Evolutionary conservation across 148 eudicot genomes (phyloP).

Genomic region (Limonium bicolor): DNA sequence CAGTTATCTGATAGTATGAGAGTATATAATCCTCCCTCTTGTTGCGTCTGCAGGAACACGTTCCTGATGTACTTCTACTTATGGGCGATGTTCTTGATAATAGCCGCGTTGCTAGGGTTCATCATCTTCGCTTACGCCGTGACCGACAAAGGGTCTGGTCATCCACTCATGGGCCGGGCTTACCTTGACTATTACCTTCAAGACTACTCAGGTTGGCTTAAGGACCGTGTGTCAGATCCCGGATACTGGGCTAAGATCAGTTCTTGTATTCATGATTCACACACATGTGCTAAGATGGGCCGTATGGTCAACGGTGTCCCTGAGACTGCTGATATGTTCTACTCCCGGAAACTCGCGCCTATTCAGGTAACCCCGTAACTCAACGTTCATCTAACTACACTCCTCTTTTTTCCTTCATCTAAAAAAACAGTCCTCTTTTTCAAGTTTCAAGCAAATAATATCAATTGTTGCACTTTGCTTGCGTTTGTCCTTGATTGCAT

Average conservation of each 20-base stretch:
- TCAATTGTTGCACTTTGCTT: too few species aligned
- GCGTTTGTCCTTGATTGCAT: too few species aligned
- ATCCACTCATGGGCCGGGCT: slow-evolving; percentile 35
- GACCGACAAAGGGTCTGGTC: slow-evolving; percentile 78
- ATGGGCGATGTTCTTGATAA: slow-evolving; percentile 81
- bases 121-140: slow-evolving; percentile 77
- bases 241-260: slow-evolving; percentile 56
- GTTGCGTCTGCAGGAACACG: too few species aligned
- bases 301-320: slow-evolving; percentile 27
- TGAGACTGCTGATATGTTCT: slow-evolving; percentile 48
- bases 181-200: slow-evolving; percentile 51
- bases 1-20: too few species aligned
- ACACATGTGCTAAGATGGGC: slow-evolving; percentile 31
- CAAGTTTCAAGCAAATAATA: too few species aligned
- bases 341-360: slow-evolving; percentile 44
- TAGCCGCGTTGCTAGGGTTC: slow-evolving; percentile 54
- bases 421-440: too few species aligned
- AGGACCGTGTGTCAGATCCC: slow-evolving; percentile 31
- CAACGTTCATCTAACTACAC: too few species aligned
- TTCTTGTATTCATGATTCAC: slow-evolving; percentile 58
- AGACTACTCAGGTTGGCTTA: slow-evolving; percentile 82
- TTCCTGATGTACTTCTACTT: slow-evolving; percentile 76
- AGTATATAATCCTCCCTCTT: too few species aligned
- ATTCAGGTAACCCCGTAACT: slow-evolving; percentile 47
- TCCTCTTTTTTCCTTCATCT: too few species aligned